phyloP scores from a whole-genome alignment of 345 rosid species.

The Clarkia xantiana region DNA sequence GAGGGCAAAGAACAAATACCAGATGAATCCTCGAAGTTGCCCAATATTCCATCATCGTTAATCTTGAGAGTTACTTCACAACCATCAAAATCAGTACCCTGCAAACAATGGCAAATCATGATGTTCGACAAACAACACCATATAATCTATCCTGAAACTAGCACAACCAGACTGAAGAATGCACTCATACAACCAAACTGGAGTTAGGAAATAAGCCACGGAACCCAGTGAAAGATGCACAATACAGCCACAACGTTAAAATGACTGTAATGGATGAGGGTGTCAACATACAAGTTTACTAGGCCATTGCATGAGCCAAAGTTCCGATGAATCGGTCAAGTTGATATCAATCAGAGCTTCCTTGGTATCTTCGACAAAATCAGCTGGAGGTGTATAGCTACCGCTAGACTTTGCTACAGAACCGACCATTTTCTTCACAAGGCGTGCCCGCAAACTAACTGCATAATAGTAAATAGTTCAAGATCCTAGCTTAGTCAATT shows the following conservation, averaged over 20 bases:
- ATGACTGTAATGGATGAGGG: background rate
- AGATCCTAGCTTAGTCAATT: too few species aligned
- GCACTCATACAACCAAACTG: too few species aligned
- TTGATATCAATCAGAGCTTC: conserved; percentile 29
- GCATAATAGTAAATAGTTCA: too few species aligned
- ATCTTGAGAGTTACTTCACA: conserved; percentile 33
- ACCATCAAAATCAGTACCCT: conserved; percentile 55
- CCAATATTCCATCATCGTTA: conserved; percentile 32
- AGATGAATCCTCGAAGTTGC: conserved; percentile 40
- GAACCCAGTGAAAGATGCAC: background rate
- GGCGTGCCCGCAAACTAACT: too few species aligned
- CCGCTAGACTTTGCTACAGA: conserved; percentile 5
- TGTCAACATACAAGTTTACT: conserved; percentile 25
- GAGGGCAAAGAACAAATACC: conserved; percentile 22
- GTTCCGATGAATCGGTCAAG: conserved; percentile 30
- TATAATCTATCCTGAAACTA: background rate
- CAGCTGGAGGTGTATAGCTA: conserved; percentile 30
- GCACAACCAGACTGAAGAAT: too few species aligned
- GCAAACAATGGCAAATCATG: conserved; percentile 5
- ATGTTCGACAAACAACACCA: background rate
- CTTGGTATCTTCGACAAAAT: conserved; percentile 21
- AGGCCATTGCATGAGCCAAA: conserved; percentile 85
- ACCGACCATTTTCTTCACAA: conserved; percentile 9
- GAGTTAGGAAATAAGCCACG: background rate
- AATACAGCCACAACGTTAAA: background rate